phyloP scores from a whole-genome alignment of 1,284 basidiomycete genomes.

The Trichosporon inkin region DNA sequence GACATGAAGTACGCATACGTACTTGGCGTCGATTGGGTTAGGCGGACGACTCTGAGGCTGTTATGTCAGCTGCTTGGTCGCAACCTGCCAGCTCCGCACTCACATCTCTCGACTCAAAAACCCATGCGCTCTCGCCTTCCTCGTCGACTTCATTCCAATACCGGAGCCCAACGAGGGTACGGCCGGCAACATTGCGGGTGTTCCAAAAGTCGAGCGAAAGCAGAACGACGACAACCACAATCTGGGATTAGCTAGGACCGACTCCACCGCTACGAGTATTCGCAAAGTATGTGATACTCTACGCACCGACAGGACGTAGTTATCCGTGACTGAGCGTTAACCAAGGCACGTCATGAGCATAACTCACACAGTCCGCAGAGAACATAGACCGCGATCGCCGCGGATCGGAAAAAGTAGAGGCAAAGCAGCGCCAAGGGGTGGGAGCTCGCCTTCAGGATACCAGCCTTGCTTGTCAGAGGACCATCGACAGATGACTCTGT shows the following conservation, averaged over 20 bases:
- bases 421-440: conserved; percentile 79
- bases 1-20: background rate
- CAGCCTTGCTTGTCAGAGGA: conserved; percentile 30
- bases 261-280: background rate
- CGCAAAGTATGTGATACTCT: background rate
- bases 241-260: conserved; percentile 54
- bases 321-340: conserved; percentile 61
- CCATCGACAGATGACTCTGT: background rate
- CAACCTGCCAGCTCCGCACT: conserved; percentile 32
- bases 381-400: conserved; percentile 80
- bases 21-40: conserved; percentile 80
- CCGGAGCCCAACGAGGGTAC: conserved; percentile 81
- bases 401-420: conserved; percentile 76
- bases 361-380: conserved; percentile 63
- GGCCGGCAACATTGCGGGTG: conserved; percentile 85
- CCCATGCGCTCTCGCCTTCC: conserved; percentile 92
- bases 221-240: conserved; percentile 82
- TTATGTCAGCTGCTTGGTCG: background rate
- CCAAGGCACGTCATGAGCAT: background rate
- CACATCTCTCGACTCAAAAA: conserved; percentile 89
- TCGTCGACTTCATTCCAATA: conserved; percentile 99
- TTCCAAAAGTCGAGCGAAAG: conserved; percentile 97
- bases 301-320: conserved; percentile 81
- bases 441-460: conserved; percentile 59
- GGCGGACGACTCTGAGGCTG: conserved; percentile 74